Conservation (phyloP, 352 stramenopile species). For the Globisporangium cederbergense region DNA sequence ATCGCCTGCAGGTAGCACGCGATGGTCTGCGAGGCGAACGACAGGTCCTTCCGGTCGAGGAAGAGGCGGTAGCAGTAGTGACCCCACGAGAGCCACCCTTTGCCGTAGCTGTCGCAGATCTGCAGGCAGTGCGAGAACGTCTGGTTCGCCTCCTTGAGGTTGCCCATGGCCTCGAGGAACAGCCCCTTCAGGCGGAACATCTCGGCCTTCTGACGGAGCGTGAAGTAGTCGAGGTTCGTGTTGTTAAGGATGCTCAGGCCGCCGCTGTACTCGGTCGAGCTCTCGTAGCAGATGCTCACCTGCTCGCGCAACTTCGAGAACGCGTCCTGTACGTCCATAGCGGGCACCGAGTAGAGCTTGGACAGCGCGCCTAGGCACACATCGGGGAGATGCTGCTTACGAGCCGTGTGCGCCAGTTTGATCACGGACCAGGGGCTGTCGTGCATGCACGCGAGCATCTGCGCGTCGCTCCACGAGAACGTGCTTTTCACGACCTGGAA, state of each 20-base stretch:
- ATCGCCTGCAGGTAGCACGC: constrained; percentile 93
- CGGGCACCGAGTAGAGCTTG: constrained; percentile 84
- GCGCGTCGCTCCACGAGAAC: constrained; percentile 85
- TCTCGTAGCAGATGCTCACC: constrained; percentile 91
- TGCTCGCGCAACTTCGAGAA: constrained; percentile 92
- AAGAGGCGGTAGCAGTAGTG: constrained; percentile 90
- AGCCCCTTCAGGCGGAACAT: constrained; percentile 91
- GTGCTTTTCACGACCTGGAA: constrained; percentile 89
- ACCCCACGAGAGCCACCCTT: constrained; percentile 95
- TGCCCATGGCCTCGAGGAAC: constrained; percentile 85
- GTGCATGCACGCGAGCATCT: constrained; percentile 89
- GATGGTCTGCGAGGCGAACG: constrained; percentile 87
- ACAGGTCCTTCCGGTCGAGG: constrained; percentile 64
- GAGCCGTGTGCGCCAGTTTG: constrained; percentile 86
- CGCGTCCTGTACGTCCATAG: constrained; percentile 92
- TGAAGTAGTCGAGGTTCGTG: constrained; percentile 93
- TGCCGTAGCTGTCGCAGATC: constrained; percentile 90
- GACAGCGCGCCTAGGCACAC: constrained; percentile 83
- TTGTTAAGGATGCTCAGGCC: constrained; percentile 92
- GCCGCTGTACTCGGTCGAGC: constrained; percentile 79
- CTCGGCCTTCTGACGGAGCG: constrained; percentile 88
- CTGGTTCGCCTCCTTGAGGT: constrained; percentile 78
- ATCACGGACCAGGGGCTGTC: constrained; percentile 92
- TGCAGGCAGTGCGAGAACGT: constrained; percentile 91
- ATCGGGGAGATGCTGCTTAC: constrained; percentile 88